Evolutionary conservation across 2,329 filamentous ascomycete species (phyloP).

Genomic region (Hirsutella thompsonii): DNA sequence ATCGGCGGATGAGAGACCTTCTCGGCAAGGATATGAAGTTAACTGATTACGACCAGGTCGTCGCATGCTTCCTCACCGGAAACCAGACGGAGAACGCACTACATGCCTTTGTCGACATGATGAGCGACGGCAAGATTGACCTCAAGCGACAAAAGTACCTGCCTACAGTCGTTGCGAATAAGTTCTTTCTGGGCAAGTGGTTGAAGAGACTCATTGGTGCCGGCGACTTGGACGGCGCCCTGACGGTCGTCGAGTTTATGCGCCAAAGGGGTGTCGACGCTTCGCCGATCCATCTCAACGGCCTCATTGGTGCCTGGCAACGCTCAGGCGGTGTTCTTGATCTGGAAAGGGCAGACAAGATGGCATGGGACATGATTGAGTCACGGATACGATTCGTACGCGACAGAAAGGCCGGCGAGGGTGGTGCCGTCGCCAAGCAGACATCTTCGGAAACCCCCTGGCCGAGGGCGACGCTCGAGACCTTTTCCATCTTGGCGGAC

Average conservation of each 20-base stretch:
- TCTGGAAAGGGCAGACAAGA: slow-evolving; percentile 47
- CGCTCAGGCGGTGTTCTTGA: slow-evolving; percentile 43
- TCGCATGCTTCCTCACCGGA: slow-evolving; percentile 55
- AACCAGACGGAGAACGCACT: slow-evolving; percentile 55
- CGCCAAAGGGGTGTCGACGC: slow-evolving; percentile 53
- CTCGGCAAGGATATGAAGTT: slow-evolving; percentile 51
- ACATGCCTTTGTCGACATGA: slow-evolving; percentile 80
- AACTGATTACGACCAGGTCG: slow-evolving; percentile 64
- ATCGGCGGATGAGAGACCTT: slow-evolving; percentile 48
- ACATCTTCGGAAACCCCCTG: slow-evolving; percentile 10
- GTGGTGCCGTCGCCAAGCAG: not conserved
- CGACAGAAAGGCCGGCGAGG: slow-evolving; percentile 19
- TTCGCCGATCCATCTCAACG: slow-evolving; percentile 67
- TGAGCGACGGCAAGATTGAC: slow-evolving; percentile 48
- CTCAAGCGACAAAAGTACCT: slow-evolving; percentile 29
- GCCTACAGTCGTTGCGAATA: slow-evolving; percentile 46
- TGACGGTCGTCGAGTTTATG: slow-evolving; percentile 65
- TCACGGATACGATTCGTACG: slow-evolving; percentile 52
- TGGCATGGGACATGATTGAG: slow-evolving; percentile 69
- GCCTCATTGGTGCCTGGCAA: slow-evolving; percentile 67
- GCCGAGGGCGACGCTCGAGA: slow-evolving; percentile 59
- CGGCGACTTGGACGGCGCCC: slow-evolving; percentile 57
- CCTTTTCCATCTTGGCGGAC: slow-evolving; percentile 61
- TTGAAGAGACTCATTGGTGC: slow-evolving; percentile 69
- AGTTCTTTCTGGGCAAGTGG: slow-evolving; percentile 82